phyloP scores from a whole-genome alignment of 2,329 filamentous ascomycete genomes.

The Hypoxylon sp. region DNA sequence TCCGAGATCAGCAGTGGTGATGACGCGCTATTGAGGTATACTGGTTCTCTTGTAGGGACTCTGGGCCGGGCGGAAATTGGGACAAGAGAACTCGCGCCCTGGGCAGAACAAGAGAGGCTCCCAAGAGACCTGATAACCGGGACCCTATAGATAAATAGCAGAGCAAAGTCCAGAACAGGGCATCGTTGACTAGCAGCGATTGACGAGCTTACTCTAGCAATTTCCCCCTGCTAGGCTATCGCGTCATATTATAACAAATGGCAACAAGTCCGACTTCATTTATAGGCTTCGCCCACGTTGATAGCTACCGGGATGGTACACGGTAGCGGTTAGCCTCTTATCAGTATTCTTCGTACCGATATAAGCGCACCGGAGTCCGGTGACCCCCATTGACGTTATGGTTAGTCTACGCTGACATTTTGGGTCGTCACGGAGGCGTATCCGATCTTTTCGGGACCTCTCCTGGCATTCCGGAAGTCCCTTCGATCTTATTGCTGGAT shows the following conservation, averaged over 20 bases:
- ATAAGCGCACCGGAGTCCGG: background rate
- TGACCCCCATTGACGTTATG: background rate
- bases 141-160: conserved; percentile 2
- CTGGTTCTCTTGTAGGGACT: background rate
- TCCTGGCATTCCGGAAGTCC: conserved; percentile 7
- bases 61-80: background rate
- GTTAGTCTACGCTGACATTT: background rate
- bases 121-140: background rate
- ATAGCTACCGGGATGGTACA: background rate
- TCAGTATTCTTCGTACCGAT: background rate
- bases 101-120: background rate
- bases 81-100: conserved; percentile 10
- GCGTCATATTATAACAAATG: conserved; percentile 20
- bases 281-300: background rate
- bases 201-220: background rate
- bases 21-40: background rate
- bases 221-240: background rate
- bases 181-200: background rate
- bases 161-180: background rate
- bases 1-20: background rate
- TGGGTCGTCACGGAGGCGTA: conserved; percentile 6
- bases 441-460: conserved; percentile 17
- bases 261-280: conserved; percentile 1
- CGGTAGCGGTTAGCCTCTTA: background rate
- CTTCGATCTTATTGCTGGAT: conserved; percentile 24